phyloP scores from a whole-genome alignment of 2,329 filamentous ascomycete species.

The Fusarium oxysporum region DNA sequence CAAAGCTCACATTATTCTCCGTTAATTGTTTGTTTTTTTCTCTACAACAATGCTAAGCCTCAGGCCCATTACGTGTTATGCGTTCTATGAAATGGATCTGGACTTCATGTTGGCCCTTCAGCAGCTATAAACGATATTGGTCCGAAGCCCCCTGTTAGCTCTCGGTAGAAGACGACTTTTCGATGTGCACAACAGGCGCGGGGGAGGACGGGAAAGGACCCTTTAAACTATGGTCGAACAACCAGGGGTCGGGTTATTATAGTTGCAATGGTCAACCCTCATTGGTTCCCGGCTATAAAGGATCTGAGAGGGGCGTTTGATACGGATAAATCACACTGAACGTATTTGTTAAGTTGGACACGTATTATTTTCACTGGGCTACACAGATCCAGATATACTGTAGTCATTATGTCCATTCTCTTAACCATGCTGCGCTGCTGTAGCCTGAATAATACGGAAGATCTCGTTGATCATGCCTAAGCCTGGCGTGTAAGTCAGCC shows the following conservation, averaged over 20 bases:
- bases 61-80: neutral
- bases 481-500: neutral
- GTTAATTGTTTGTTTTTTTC: neutral
- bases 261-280: slow-evolving; percentile 6
- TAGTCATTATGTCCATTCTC: neutral
- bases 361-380: neutral
- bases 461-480: neutral
- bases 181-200: neutral
- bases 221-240: neutral
- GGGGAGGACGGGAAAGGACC: slow-evolving; percentile 13
- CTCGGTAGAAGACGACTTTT: neutral
- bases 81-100: neutral
- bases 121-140: neutral
- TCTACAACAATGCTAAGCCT: neutral
- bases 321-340: slow-evolving; percentile 51
- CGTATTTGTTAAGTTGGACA: neutral
- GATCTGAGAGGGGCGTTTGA: slow-evolving; percentile 51
- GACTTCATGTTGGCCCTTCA: neutral
- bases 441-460: neutral
- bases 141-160: neutral
- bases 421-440: no score
- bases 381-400: neutral
- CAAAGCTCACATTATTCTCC: neutral
- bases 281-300: slow-evolving; percentile 50
- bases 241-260: slow-evolving; percentile 3